These are phyloP conservation scores for Eucalyptus sideroxylon DNA, from an alignment of 345 rosid genomes.

Conservation along the genomic window DNA sequence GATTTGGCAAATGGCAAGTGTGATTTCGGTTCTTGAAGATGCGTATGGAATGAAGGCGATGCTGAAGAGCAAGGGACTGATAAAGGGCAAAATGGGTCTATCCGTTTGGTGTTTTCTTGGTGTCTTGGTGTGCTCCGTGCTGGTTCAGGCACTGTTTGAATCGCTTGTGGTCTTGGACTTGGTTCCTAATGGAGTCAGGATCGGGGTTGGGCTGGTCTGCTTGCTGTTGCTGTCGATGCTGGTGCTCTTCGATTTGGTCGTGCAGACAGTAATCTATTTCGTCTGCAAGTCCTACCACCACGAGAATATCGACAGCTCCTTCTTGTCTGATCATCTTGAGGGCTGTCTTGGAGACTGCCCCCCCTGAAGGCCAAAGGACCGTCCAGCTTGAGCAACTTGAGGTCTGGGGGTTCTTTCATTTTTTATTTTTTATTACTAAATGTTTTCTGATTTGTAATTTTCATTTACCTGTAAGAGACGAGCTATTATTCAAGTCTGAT, in stretches of 20 bases:
- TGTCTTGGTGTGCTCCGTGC: background rate
- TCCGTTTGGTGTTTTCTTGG: background rate
- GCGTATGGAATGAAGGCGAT: constrained; percentile 24
- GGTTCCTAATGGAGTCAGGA: background rate
- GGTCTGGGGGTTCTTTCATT: no score
- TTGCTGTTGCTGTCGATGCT: constrained; percentile 13
- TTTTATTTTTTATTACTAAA: no score
- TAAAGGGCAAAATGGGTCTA: constrained; percentile 25
- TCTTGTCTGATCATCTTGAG: background rate
- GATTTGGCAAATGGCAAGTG: constrained; percentile 36
- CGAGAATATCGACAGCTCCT: constrained; percentile 13
- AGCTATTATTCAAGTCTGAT: no score
- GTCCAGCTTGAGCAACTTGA: no score
- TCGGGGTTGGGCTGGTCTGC: constrained; percentile 14
- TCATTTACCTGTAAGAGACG: no score
- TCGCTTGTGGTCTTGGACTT: constrained; percentile 5
- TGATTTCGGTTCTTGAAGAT: constrained; percentile 44
- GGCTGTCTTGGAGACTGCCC: background rate
- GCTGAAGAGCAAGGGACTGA: constrained; percentile 16
- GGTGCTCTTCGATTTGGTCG: constrained; percentile 21
- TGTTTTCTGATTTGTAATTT: no score
- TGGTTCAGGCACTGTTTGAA: background rate
- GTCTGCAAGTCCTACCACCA: constrained; percentile 51
- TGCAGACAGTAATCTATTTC: constrained; percentile 43
- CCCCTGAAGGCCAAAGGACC: no score